Evolutionary conservation across 805 yeast species (phyloP).

Genomic region (Tetrapisispora arboricola): DNA sequence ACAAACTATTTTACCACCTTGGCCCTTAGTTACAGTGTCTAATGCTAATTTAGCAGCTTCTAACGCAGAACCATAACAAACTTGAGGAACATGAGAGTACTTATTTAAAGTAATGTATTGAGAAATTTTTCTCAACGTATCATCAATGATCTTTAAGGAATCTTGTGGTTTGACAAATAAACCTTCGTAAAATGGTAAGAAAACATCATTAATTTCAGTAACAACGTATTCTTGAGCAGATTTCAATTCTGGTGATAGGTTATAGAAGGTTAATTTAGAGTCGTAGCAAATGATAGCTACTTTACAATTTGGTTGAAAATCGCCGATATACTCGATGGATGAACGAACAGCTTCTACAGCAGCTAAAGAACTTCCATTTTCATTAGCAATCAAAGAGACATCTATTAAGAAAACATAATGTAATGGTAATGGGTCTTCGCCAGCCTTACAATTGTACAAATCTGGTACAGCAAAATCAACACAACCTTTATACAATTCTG

Average conservation of each 20-base stretch:
- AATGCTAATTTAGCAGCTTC: slow-evolving; percentile 54
- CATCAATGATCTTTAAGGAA: slow-evolving; percentile 51
- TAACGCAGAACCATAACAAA: slow-evolving; percentile 70
- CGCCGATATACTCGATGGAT: slow-evolving; percentile 29
- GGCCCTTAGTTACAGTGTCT: slow-evolving; percentile 35
- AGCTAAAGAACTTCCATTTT: slow-evolving; percentile 41
- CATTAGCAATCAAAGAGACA: slow-evolving; percentile 48
- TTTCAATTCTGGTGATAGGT: slow-evolving; percentile 44
- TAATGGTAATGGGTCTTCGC: slow-evolving; percentile 35
- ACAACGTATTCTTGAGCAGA: slow-evolving; percentile 49
- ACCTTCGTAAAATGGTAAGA: slow-evolving; percentile 66
- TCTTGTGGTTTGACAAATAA: slow-evolving; percentile 69
- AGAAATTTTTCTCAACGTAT: slow-evolving; percentile 42
- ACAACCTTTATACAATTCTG: slow-evolving; percentile 69
- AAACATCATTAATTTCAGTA: slow-evolving; percentile 44
- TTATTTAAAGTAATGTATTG: slow-evolving; percentile 28
- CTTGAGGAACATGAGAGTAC: slow-evolving; percentile 34
- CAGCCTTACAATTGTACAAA: slow-evolving; percentile 46
- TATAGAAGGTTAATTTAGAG: slow-evolving; percentile 56
- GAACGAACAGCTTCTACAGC: slow-evolving; percentile 60
- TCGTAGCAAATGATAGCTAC: slow-evolving; percentile 71
- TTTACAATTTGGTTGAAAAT: slow-evolving; percentile 32
- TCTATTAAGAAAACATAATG: slow-evolving; percentile 67
- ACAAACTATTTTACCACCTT: slow-evolving; percentile 75
- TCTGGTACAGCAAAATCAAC: slow-evolving; percentile 73